Base-by-base conservation (phyloP, 139 green algal species). In the Eudorina sp. region DNA sequence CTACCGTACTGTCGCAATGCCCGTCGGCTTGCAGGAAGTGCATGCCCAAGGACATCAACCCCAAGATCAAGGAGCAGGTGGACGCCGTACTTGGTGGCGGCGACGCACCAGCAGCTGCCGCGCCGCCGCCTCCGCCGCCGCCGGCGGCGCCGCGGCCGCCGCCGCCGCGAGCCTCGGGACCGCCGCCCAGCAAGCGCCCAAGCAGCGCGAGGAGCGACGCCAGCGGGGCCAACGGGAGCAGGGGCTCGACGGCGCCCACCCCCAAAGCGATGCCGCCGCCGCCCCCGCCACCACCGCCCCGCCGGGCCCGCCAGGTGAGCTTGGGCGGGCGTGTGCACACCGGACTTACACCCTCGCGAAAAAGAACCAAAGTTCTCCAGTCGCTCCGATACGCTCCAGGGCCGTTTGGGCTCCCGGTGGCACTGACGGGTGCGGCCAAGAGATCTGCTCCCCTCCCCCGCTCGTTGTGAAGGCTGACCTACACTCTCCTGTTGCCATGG, bases 1-100 rank as follows among this genome's bases (percentile, higher is more conserved):
- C n/a, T n/a, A n/a, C n/a, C n/a, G n/a, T n/a, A n/a, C n/a, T n/a
- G n/a, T n/a, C n/a, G n/a, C n/a, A n/a, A n/a, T n/a, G n/a, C n/a
- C n/a, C n/a, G n/a, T n/a, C 23, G 18, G 8, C 31, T n/a, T 34
- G 77, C 80, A 83, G 92, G 48, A 92, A 93, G 79, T 86, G 88
- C 46, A 86, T 98, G 80, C 96, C 96, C 31, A 90, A 85, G 9
- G 94, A 96, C 83, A 72, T 98, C 13, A 98, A 98, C 86, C 92
- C 95, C 9, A 98, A 98, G 86, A 92, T 98, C 4, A 92, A 90
- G 76, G 95, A 98, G 88, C 93, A 96, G 85, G 90, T 98, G 18
- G 92, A 97, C 51, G 87, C 91, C 18, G 93, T 92, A 3, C 62
- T 98, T 34, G 91, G 85, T 11, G 88, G 88, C 21, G 76, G 76